Conservation (phyloP, 768 basidiomycete species). For the Rhodosporidiobolus sp. region DNA sequence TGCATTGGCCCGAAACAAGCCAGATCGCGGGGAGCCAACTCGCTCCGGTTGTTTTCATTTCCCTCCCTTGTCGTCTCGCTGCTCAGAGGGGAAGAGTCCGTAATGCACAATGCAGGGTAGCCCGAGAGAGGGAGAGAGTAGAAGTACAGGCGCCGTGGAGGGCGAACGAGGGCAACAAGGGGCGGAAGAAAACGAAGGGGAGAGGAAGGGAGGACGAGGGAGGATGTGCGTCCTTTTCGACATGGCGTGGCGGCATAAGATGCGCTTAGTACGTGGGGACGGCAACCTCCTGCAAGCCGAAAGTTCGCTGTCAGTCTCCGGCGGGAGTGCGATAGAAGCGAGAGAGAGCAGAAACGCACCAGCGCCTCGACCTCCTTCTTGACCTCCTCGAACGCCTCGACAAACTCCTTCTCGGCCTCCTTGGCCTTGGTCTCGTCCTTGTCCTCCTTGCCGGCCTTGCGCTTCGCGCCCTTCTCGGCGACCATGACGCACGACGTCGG, state of each 20-base stretch:
- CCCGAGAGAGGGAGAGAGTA: neutral
- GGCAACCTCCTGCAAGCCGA: slow-evolving; percentile 13
- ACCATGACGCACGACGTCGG: slow-evolving; percentile 98
- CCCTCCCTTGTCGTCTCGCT: too few relatives aligned
- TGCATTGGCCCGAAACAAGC: too few relatives aligned
- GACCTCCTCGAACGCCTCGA: slow-evolving; percentile 80
- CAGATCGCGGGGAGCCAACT: too few relatives aligned
- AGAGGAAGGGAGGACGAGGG: neutral
- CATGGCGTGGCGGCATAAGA: neutral
- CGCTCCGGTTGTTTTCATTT: too few relatives aligned
- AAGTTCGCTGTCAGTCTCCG: too few relatives aligned
- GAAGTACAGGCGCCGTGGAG: neutral
- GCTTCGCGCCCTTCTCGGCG: slow-evolving; percentile 75
- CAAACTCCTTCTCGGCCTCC: slow-evolving; percentile 71
- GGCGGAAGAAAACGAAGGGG: neutral
- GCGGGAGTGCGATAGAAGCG: too few relatives aligned
- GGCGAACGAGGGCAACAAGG: neutral
- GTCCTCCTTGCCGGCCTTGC: slow-evolving; percentile 58
- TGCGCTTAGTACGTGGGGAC: slow-evolving; percentile 30
- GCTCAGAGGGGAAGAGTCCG: too few relatives aligned
- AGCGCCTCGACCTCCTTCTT: slow-evolving; percentile 78
- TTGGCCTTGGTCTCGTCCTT: slow-evolving; percentile 53
- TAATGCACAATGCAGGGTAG: neutral
- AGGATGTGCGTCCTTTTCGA: neutral
- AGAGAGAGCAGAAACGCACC: slow-evolving; percentile 4